A percentile compares a stretch with the other conserved stretches of the same genome.
Evolutionary conservation across 768 basidiomycete species (phyloP).

Genomic region (Gloeostereum incarnatum): DNA sequence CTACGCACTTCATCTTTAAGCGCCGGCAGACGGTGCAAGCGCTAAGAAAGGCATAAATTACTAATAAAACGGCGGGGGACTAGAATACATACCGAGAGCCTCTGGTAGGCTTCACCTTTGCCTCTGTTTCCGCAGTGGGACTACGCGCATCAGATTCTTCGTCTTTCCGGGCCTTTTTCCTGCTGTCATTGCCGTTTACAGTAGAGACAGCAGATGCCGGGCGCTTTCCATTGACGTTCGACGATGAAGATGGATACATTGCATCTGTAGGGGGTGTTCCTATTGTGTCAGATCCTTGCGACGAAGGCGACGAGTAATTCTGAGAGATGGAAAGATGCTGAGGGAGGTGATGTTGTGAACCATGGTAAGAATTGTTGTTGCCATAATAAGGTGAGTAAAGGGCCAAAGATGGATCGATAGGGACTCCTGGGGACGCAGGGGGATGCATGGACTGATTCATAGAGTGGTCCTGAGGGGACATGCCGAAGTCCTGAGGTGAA

Average conservation of each 20-base stretch:
- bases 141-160: constrained; percentile 47
- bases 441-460: constrained; percentile 37
- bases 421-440: constrained; percentile 51
- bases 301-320: constrained; percentile 70
- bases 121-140: constrained; percentile 50
- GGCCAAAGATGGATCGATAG: constrained; percentile 66
- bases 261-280: constrained; percentile 66
- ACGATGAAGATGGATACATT: constrained; percentile 38
- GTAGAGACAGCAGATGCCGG: constrained; percentile 42
- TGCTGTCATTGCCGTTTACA: constrained; percentile 24
- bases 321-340: constrained; percentile 48
- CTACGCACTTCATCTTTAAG: constrained; percentile 90
- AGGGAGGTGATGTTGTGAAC: constrained; percentile 36
- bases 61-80: background rate
- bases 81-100: constrained; percentile 60
- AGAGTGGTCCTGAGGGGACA: constrained; percentile 33
- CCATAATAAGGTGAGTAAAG: constrained; percentile 60
- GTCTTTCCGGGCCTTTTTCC: constrained; percentile 58
- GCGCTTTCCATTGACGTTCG: constrained; percentile 56
- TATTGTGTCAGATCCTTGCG: constrained; percentile 68
- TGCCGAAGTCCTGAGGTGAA: constrained; percentile 30
- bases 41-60: constrained; percentile 27
- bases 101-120: constrained; percentile 78
- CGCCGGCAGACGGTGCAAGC: constrained; percentile 90
- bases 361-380: constrained; percentile 44